These are phyloP conservation scores for Ceratobasidium sp. DNA, from an alignment of 1,284 basidiomycete species.

Conservation along the genomic window DNA sequence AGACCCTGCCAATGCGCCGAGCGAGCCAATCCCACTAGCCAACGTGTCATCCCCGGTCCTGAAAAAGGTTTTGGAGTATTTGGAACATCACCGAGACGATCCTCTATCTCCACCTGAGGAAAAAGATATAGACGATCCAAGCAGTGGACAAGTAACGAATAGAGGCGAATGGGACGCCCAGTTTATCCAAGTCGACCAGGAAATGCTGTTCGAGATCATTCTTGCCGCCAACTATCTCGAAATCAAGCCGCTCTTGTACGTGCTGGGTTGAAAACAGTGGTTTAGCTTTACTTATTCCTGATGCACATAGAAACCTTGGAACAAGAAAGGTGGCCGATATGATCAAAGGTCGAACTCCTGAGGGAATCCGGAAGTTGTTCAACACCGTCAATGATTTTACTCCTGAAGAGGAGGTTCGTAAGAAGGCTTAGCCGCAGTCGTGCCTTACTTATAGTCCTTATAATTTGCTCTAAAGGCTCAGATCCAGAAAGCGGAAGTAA, in stretches of 20 bases:
- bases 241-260: conserved; percentile 97
- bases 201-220: conserved; percentile 99
- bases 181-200: conserved; percentile 96
- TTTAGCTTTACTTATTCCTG: conserved; percentile 19
- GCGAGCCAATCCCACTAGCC: conserved; percentile 10
- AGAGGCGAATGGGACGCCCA: conserved; percentile 99
- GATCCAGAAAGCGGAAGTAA: conserved; percentile 99
- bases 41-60: conserved; percentile 22
- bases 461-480: conserved; percentile 77
- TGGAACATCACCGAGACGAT: conserved; percentile 72
- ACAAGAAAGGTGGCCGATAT: conserved; percentile 99
- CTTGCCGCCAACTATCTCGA: conserved; percentile 99
- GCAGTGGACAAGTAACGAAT: conserved; percentile 61
- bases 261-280: neutral
- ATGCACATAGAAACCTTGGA: conserved; percentile 84
- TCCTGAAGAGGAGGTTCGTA: conserved; percentile 92
- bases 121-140: no score
- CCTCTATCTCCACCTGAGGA: conserved; percentile 58
- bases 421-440: conserved; percentile 43
- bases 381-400: conserved; percentile 99
- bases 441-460: conserved; percentile 6
- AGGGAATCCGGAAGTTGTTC: conserved; percentile 96
- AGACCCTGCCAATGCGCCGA: no score
- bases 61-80: conserved; percentile 64
- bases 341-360: conserved; percentile 98